Conservation (phyloP, 306 rosid species). For the Clitoria ternatea region DNA sequence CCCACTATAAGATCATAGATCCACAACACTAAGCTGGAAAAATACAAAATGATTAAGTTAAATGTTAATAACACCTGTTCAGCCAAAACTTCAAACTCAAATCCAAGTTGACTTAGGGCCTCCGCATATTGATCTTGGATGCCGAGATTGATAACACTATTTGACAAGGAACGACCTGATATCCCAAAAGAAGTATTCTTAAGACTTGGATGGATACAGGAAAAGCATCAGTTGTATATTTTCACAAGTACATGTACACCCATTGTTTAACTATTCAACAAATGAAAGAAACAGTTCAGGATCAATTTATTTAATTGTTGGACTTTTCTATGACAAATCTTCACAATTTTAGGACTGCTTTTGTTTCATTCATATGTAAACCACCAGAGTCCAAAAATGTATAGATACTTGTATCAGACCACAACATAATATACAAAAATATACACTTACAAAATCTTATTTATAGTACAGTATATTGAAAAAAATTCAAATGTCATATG, state of each 20-base stretch:
- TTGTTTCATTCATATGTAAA: constrained; percentile 14
- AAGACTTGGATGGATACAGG: constrained; percentile 17
- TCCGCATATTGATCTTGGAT: constrained; percentile 68
- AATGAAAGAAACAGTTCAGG: not conserved
- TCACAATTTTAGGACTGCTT: not conserved
- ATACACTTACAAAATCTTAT: not conserved
- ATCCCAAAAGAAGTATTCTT: constrained; percentile 23
- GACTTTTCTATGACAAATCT: constrained; percentile 1
- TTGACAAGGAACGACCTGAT: constrained; percentile 74
- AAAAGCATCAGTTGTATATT: constrained; percentile 7
- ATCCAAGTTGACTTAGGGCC: constrained; percentile 74
- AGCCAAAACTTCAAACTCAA: constrained; percentile 74
- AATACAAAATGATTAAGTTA: constrained; percentile 9
- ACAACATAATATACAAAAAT: not conserved
- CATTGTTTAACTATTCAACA: constrained; percentile 6
- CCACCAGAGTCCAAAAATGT: constrained; percentile 2
- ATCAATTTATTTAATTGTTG: not conserved
- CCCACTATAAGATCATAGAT: not conserved
- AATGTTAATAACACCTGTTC: constrained; percentile 50
- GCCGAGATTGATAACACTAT: constrained; percentile 75
- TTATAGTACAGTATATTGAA: not conserved
- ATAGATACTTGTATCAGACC: not conserved
- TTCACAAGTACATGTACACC: constrained; percentile 9
- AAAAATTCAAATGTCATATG: not conserved
- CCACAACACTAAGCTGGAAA: not conserved